A percentile compares a stretch with the other conserved stretches of the same genome.
phyloP scores from a whole-genome alignment of 257 asterid genomes.

The Cordia subcordata region DNA sequence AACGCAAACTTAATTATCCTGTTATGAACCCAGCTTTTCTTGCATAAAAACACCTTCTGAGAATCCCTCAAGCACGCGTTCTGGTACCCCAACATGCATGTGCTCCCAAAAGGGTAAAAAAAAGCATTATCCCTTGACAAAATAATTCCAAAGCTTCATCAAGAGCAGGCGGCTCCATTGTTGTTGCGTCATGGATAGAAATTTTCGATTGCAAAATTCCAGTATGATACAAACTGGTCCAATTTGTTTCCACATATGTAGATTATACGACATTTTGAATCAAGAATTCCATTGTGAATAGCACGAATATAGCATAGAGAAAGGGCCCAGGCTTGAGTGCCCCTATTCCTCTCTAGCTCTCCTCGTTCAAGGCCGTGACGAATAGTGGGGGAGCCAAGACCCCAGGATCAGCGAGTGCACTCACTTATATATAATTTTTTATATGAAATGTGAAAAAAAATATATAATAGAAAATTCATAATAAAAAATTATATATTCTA shows the following conservation, averaged over 20 bases:
- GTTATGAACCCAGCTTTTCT: not conserved
- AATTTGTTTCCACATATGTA: slow-evolving; percentile 8
- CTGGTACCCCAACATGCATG: slow-evolving; percentile 6
- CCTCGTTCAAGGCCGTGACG: no score
- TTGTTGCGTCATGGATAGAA: not conserved
- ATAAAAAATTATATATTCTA: no score
- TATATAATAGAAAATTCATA: no score
- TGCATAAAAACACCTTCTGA: not conserved
- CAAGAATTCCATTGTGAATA: no score
- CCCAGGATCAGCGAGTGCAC: no score
- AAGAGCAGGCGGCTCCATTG: not conserved
- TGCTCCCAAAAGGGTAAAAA: slow-evolving; percentile 13
- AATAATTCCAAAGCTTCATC: not conserved
- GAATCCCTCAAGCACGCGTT: slow-evolving; percentile 5
- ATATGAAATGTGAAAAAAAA: no score
- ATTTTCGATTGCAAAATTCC: slow-evolving; percentile 2
- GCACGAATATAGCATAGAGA: no score
- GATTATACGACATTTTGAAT: not conserved
- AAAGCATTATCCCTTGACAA: not conserved
- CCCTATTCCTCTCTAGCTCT: no score
- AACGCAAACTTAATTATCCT: not conserved
- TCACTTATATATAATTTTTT: no score
- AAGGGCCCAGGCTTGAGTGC: no score
- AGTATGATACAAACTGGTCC: slow-evolving; percentile 5
- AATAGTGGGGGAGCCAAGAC: no score